Percentiles rank a stretch among this genome's conserved stretches.
These are phyloP conservation scores for Neofusicoccum ribis DNA, from an alignment of 2,329 filamentous ascomycete species.

Conservation along the genomic window DNA sequence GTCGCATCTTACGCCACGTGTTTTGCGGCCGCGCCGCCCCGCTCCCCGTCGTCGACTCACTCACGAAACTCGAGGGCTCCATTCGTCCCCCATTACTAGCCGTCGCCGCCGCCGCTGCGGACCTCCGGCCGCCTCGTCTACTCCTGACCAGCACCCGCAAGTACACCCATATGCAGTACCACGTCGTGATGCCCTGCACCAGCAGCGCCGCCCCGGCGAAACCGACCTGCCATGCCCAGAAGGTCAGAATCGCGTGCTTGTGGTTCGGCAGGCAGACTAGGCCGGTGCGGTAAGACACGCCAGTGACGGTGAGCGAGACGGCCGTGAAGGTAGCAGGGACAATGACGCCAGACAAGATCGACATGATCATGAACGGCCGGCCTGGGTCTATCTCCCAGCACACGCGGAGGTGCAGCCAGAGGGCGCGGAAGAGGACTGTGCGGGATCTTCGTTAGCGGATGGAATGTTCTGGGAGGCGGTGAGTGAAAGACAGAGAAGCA, in stretches of 20 bases:
- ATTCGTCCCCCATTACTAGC: not conserved
- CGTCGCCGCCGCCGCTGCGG: not conserved
- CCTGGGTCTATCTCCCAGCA: slow-evolving; percentile 39
- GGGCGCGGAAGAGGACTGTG: slow-evolving; percentile 34
- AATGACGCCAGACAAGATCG: slow-evolving; percentile 32
- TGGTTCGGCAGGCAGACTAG: slow-evolving; percentile 38
- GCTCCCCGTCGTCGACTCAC: not conserved
- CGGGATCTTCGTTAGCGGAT: not conserved
- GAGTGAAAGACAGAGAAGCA: not conserved
- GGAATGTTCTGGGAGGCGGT: too few species aligned
- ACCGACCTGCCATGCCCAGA: slow-evolving; percentile 40
- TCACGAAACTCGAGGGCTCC: not conserved
- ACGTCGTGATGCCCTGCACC: slow-evolving; percentile 33
- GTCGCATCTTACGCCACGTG: slow-evolving; percentile 29
- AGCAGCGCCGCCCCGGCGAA: slow-evolving; percentile 33
- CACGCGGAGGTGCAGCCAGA: slow-evolving; percentile 42
- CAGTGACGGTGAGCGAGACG: slow-evolving; percentile 31
- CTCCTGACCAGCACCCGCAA: slow-evolving; percentile 26
- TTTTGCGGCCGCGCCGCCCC: slow-evolving; percentile 12
- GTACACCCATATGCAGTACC: slow-evolving; percentile 38
- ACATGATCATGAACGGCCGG: slow-evolving; percentile 30
- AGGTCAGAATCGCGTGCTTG: slow-evolving; percentile 34
- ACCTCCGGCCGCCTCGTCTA: not conserved
- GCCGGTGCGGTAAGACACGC: slow-evolving; percentile 43
- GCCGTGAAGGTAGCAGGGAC: slow-evolving; percentile 34